A percentile compares a stretch with the other conserved stretches of the same genome.
These are phyloP conservation scores for Umbellularia californica DNA, from an alignment of 164 flowering plant species.

Conservation along the genomic window DNA sequence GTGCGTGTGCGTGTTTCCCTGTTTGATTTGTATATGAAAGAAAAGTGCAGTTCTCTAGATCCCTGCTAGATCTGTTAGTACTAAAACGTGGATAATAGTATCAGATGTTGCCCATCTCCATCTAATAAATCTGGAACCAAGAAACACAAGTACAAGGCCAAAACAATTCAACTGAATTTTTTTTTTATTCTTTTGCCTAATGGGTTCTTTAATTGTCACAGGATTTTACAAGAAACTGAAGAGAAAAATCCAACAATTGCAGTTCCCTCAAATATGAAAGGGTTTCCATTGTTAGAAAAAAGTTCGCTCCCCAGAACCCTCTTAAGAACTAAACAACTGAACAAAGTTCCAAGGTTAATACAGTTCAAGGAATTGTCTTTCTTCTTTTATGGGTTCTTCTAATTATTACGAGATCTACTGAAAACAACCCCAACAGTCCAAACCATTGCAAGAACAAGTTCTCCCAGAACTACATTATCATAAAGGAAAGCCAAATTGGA, in stretches of 20 bases:
- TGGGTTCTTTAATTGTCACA: not conserved
- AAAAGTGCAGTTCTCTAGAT: not conserved
- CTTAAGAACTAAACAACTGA: not conserved
- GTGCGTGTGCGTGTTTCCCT: no score
- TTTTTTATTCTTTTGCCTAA: not conserved
- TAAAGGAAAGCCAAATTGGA: not conserved
- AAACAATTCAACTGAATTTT: not conserved
- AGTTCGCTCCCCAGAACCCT: not conserved
- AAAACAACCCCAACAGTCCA: not conserved
- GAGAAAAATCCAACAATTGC: not conserved
- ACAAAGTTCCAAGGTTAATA: not conserved
- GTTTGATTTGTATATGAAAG: not conserved
- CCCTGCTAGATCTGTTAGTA: not conserved
- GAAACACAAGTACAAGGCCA: not conserved
- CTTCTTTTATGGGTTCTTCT: not conserved
- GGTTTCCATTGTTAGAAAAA: no score
- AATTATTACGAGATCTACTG: not conserved
- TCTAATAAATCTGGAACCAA: not conserved
- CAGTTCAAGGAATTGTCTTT: not conserved
- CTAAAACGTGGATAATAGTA: no score
- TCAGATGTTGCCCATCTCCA: not conserved
- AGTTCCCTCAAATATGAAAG: not conserved
- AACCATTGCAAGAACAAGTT: not conserved
- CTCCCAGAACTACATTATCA: not conserved
- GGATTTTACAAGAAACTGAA: not conserved